These are phyloP conservation scores for Colletotrichum navitas DNA, from an alignment of 2,329 filamentous ascomycete genomes.

Conservation along the genomic window DNA sequence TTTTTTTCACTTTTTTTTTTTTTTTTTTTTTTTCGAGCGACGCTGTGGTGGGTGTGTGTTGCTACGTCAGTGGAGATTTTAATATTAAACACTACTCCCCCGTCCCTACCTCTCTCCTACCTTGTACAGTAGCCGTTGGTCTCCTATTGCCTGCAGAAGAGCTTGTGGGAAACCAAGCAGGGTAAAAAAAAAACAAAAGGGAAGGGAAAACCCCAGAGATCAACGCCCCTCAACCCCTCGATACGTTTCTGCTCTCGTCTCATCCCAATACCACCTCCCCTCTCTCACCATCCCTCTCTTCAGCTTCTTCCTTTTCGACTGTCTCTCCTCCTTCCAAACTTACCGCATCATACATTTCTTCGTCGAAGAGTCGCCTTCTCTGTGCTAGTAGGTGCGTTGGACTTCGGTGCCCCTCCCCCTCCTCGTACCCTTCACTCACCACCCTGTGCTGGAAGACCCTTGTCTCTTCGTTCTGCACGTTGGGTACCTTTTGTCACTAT, in stretches of 20 bases:
- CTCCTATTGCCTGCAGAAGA: conserved; percentile 30
- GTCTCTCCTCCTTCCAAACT: conserved; percentile 1
- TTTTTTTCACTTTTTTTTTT: conserved; percentile 20
- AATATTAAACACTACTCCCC: conserved; percentile 41
- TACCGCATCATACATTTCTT: neutral
- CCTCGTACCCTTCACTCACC: conserved; percentile 14
- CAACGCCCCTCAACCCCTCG: conserved; percentile 37
- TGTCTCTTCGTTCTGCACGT: conserved; percentile 29
- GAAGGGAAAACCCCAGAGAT: conserved; percentile 11
- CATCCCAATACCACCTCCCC: conserved; percentile 1
- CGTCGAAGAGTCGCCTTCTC: conserved; percentile 9
- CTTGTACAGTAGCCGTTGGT: conserved; percentile 18
- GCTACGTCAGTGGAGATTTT: conserved; percentile 43
- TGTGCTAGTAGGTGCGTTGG: conserved; percentile 34
- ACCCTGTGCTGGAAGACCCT: conserved; percentile 28
- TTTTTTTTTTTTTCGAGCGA: conserved; percentile 11
- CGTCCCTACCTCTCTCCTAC: conserved; percentile 8
- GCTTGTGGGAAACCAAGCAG: conserved; percentile 38
- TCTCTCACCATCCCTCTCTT: conserved; percentile 1
- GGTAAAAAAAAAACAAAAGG: conserved; percentile 19
- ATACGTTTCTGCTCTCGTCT: conserved; percentile 13
- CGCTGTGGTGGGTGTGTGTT: conserved; percentile 29
- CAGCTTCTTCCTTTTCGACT: neutral
- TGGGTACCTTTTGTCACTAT: conserved; percentile 26
- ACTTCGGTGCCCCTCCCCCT: conserved; percentile 28